Conservation (phyloP, 768 basidiomycete genomes). For the Mycena epipterygia region DNA sequence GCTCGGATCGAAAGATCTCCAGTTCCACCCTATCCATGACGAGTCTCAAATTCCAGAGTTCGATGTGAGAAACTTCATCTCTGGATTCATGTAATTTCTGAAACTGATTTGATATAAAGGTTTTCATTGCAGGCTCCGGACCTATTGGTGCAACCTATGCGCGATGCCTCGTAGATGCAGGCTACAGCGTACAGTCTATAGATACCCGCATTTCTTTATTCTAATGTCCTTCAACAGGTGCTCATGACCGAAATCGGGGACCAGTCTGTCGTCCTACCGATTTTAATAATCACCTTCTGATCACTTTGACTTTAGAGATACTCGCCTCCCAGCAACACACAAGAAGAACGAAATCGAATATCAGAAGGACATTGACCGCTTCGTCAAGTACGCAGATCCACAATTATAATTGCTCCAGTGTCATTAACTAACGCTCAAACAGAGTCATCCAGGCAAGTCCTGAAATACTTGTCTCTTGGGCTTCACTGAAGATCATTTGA, state of each 20-base stretch:
- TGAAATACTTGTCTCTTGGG: background rate
- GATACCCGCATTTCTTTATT: conserved; percentile 12
- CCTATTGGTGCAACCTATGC: conserved; percentile 47
- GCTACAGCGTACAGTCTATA: conserved; percentile 12
- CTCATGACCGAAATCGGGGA: conserved; percentile 38
- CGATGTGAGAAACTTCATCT: too few species aligned
- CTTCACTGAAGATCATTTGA: background rate
- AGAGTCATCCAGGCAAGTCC: conserved; percentile 17
- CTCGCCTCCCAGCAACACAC: conserved; percentile 31
- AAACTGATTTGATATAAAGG: conserved; percentile 20
- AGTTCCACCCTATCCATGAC: too few species aligned
- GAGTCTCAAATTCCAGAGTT: too few species aligned
- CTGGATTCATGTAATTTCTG: too few species aligned
- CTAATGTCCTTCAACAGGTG: conserved; percentile 13
- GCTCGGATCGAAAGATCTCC: too few species aligned
- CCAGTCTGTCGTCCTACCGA: conserved; percentile 28
- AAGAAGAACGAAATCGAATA: conserved; percentile 51
- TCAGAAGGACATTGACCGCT: conserved; percentile 51
- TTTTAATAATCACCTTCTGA: background rate
- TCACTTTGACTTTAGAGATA: conserved; percentile 1
- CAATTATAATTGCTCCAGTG: background rate
- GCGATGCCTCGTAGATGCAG: conserved; percentile 38
- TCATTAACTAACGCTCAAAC: background rate
- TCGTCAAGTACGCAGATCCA: conserved; percentile 36
- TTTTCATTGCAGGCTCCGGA: conserved; percentile 49